These are phyloP conservation scores for Nicotiana otophora DNA, from an alignment of 257 asterid genomes.

Conservation along the genomic window DNA sequence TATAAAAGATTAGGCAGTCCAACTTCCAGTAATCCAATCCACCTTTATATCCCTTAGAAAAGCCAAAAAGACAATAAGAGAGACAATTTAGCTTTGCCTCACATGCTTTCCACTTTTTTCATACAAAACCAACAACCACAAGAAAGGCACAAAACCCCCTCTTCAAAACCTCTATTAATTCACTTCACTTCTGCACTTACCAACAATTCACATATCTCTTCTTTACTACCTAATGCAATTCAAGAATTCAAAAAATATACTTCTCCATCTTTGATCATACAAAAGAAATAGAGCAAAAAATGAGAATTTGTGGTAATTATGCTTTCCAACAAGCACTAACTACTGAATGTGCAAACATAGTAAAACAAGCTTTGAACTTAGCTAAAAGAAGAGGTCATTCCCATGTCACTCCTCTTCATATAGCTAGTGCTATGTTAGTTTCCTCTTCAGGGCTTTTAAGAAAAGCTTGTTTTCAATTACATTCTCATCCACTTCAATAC, in stretches of 20 bases:
- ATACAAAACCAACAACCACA: constrained; percentile 68
- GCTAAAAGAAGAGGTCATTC: constrained; percentile 89
- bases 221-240: constrained; percentile 17
- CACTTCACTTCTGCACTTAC: constrained; percentile 14
- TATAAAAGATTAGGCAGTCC: constrained; percentile 51
- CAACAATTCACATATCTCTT: neutral
- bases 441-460: constrained; percentile 48
- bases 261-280: neutral
- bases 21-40: constrained; percentile 29
- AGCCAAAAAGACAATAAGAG: constrained; percentile 18
- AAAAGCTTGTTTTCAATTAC: constrained; percentile 68
- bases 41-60: constrained; percentile 43
- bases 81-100: constrained; percentile 85
- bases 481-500: constrained; percentile 87
- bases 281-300: constrained; percentile 7
- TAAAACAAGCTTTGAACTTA: constrained; percentile 66
- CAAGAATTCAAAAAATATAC: neutral
- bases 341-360: constrained; percentile 50
- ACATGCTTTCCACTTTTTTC: constrained; percentile 78
- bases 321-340: constrained; percentile 81
- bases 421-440: constrained; percentile 72
- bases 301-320: constrained; percentile 71
- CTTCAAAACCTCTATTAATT: constrained; percentile 25
- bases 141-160: constrained; percentile 68
- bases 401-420: constrained; percentile 92